Conservation (phyloP, 192 early-diverging fungal species). For the Coemansia sp. region DNA sequence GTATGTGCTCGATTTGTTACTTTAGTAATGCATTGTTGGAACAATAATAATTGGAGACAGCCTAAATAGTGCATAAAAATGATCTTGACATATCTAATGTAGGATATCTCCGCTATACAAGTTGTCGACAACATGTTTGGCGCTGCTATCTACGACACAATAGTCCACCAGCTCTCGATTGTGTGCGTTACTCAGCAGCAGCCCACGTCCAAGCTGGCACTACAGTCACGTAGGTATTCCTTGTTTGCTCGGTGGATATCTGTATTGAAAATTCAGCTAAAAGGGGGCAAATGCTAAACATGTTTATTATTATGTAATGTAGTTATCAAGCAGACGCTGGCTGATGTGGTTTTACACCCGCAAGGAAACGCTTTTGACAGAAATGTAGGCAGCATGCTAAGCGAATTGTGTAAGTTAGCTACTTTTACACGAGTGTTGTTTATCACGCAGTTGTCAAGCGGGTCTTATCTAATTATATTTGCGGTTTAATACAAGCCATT, state of each 20-base stretch:
- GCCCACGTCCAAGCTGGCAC: conserved; percentile 1
- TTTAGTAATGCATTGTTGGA: neutral
- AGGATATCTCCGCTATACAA: conserved; percentile 27
- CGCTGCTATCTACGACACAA: conserved; percentile 29
- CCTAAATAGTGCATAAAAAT: neutral
- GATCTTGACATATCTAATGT: neutral
- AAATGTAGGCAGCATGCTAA: neutral
- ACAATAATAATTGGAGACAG: neutral
- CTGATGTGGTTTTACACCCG: conserved; percentile 22
- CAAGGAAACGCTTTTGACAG: neutral
- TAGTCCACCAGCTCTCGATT: conserved; percentile 12
- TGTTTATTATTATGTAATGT: conserved; percentile 1
- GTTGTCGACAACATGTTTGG: conserved; percentile 20
- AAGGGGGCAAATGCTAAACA: too few relatives aligned
- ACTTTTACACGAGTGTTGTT: neutral
- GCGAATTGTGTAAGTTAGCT: conserved; percentile 17
- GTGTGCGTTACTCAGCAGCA: conserved; percentile 9
- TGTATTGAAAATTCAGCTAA: neutral
- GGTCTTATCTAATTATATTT: neutral
- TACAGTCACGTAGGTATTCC: conserved; percentile 9
- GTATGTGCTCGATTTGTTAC: neutral
- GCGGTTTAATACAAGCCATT: neutral
- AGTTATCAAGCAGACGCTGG: conserved; percentile 27
- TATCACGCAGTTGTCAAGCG: neutral
- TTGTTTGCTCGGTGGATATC: neutral